These are phyloP conservation scores for Mortierella sp. DNA, from an alignment of 371 early-diverging fungal genomes.

Conservation along the genomic window DNA sequence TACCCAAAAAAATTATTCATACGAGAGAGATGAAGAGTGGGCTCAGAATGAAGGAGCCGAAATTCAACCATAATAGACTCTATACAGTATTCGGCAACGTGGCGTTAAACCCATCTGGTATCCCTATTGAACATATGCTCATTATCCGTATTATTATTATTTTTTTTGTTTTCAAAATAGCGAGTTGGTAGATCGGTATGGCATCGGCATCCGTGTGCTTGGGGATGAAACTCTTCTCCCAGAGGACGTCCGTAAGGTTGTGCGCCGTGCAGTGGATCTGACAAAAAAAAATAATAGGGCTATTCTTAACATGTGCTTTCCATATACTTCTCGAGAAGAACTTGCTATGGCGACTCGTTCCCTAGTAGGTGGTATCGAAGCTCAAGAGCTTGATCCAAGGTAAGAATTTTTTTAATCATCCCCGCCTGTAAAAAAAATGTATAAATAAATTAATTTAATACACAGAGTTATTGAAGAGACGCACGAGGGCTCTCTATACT, in stretches of 20 bases:
- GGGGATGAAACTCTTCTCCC: conserved; percentile 85
- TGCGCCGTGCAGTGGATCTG: conserved; percentile 69
- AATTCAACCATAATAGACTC: neutral
- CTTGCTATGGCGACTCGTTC: conserved; percentile 73
- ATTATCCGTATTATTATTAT: neutral
- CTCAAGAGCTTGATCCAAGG: conserved; percentile 65
- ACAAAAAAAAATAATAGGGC: conserved; percentile 82
- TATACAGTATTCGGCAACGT: neutral
- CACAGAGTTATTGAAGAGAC: too few species aligned
- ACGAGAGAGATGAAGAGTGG: neutral
- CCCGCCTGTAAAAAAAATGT: neutral
- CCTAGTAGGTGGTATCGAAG: conserved; percentile 65
- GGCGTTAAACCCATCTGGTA: neutral
- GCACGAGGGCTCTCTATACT: too few species aligned
- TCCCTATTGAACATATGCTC: neutral
- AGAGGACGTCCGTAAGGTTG: conserved; percentile 71
- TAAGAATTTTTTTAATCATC: conserved; percentile 34
- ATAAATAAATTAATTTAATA: too few species aligned
- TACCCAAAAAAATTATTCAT: neutral
- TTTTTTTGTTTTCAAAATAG: conserved; percentile 58
- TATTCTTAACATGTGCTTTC: conserved; percentile 94
- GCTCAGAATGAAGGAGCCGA: neutral
- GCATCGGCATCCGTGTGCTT: conserved; percentile 84
- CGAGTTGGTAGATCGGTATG: conserved; percentile 79
- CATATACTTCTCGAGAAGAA: conserved; percentile 98